Conservation (phyloP, 2,329 filamentous ascomycete species). For the Plenodomus biglobosus region DNA sequence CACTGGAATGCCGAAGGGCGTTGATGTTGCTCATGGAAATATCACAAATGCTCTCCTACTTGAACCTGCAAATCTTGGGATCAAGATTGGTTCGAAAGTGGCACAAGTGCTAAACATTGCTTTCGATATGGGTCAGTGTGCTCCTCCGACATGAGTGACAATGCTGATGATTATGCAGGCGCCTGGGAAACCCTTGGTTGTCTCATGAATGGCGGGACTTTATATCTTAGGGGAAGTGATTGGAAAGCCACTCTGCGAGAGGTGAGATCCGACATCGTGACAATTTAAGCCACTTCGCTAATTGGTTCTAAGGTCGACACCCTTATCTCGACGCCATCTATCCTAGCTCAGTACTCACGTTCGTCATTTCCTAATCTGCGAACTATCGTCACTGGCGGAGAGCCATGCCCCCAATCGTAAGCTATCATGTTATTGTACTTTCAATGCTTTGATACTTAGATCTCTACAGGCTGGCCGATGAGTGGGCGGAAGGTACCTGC, state of each 20-base stretch:
- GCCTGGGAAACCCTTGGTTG: slow-evolving; percentile 63
- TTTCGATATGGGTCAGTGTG: slow-evolving; percentile 61
- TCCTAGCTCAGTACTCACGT: slow-evolving; percentile 55
- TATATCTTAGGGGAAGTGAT: slow-evolving; percentile 55
- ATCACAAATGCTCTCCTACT: slow-evolving; percentile 58
- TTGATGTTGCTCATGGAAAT: slow-evolving; percentile 59
- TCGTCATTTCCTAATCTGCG: slow-evolving; percentile 55
- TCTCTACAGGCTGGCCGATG: slow-evolving; percentile 53
- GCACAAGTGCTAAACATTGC: slow-evolving; percentile 60
- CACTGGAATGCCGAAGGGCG: slow-evolving; percentile 61
- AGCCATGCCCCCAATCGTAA: slow-evolving; percentile 53
- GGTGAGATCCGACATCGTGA: slow-evolving; percentile 33
- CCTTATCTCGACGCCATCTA: slow-evolving; percentile 59
- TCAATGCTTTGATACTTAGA: slow-evolving; percentile 1
- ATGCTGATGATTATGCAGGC: slow-evolving; percentile 40
- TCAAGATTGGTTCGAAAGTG: slow-evolving; percentile 55
- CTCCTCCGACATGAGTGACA: background rate
- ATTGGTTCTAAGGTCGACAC: slow-evolving; percentile 50
- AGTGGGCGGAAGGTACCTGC: slow-evolving; percentile 52
- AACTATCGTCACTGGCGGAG: slow-evolving; percentile 58
- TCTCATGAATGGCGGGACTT: slow-evolving; percentile 60
- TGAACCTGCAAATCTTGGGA: slow-evolving; percentile 55
- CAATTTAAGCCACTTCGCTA: slow-evolving; percentile 1
- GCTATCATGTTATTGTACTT: slow-evolving; percentile 5
- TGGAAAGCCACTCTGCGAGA: slow-evolving; percentile 53